Evolutionary conservation across 2,329 filamentous ascomycete species (phyloP).

Genomic region (Penicillium sp.): DNA sequence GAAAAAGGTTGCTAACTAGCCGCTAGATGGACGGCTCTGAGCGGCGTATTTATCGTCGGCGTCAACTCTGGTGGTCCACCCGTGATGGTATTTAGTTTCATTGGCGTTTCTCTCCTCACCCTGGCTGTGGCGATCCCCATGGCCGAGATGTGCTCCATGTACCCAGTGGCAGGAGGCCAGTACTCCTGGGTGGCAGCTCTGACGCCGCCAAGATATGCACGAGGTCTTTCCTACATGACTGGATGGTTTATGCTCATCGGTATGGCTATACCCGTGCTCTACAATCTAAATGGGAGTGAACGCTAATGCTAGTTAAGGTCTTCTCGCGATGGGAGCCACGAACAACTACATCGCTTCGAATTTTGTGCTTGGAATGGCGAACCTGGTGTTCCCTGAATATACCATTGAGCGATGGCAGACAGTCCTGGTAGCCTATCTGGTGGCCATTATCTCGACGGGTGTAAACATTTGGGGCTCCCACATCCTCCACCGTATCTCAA

Average conservation of each 20-base stretch:
- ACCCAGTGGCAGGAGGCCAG: conserved; percentile 61
- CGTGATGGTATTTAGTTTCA: conserved; percentile 63
- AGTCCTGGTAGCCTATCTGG: conserved; percentile 56
- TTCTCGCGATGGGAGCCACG: conserved; percentile 58
- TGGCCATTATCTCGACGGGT: conserved; percentile 50
- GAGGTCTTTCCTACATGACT: conserved; percentile 50
- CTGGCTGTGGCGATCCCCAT: conserved; percentile 62
- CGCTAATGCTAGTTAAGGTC: conserved; percentile 32
- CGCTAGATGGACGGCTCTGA: conserved; percentile 58
- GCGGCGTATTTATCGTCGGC: conserved; percentile 61
- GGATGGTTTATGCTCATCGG: conserved; percentile 57
- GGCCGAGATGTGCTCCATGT: conserved; percentile 63
- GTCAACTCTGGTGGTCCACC: conserved; percentile 61
- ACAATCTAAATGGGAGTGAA: not conserved
- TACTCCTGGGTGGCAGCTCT: conserved; percentile 64
- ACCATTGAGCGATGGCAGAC: conserved; percentile 62
- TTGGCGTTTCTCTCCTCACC: conserved; percentile 56
- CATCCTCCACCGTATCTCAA: conserved; percentile 57
- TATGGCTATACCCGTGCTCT: conserved; percentile 14
- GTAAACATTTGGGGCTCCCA: conserved; percentile 58
- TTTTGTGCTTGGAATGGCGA: conserved; percentile 60
- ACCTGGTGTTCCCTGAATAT: conserved; percentile 56
- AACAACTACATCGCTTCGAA: conserved; percentile 61
- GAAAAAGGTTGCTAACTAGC: conserved; percentile 3
- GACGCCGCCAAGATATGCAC: conserved; percentile 52